Percentiles rank a stretch among this genome's conserved stretches.
Conservation (phyloP, 2,329 filamentous ascomycete species). For the Drechslerella coelobrocha region DNA sequence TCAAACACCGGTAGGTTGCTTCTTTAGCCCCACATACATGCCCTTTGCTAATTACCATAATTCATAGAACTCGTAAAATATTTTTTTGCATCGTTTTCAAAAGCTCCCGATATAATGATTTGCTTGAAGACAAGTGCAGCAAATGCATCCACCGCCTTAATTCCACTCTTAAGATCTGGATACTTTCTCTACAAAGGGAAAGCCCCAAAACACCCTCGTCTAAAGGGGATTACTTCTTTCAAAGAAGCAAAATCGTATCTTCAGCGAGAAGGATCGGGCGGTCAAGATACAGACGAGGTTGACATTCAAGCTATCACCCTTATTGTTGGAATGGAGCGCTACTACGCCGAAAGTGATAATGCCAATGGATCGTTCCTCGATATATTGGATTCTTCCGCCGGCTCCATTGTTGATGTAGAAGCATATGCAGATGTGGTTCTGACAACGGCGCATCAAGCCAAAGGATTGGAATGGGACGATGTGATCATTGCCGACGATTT, state of each 20-base stretch:
- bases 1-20: slow-evolving; percentile 17
- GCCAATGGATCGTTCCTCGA: slow-evolving; percentile 22
- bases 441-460: slow-evolving; percentile 50
- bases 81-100: slow-evolving; percentile 37
- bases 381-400: slow-evolving; percentile 25
- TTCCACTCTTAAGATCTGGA: slow-evolving; percentile 29
- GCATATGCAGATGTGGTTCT: slow-evolving; percentile 46
- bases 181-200: slow-evolving; percentile 38
- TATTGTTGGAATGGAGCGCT: slow-evolving; percentile 28
- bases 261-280: slow-evolving; percentile 14
- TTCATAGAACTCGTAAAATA: slow-evolving; percentile 28
- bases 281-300: slow-evolving; percentile 38
- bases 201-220: slow-evolving; percentile 25
- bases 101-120: slow-evolving; percentile 11
- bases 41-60: not conserved
- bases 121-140: slow-evolving; percentile 36
- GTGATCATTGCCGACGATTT: slow-evolving; percentile 51
- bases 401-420: slow-evolving; percentile 25
- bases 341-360: slow-evolving; percentile 23
- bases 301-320: slow-evolving; percentile 34
- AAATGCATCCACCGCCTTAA: slow-evolving; percentile 29
- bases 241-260: slow-evolving; percentile 45
- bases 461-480: slow-evolving; percentile 52
- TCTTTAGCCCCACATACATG: not conserved
- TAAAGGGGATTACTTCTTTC: slow-evolving; percentile 28